Evolutionary conservation across 2,329 filamentous ascomycete species (phyloP), one percentile per base, ranked within the genome.

Genomic region (Fusarium sp.): DNA sequence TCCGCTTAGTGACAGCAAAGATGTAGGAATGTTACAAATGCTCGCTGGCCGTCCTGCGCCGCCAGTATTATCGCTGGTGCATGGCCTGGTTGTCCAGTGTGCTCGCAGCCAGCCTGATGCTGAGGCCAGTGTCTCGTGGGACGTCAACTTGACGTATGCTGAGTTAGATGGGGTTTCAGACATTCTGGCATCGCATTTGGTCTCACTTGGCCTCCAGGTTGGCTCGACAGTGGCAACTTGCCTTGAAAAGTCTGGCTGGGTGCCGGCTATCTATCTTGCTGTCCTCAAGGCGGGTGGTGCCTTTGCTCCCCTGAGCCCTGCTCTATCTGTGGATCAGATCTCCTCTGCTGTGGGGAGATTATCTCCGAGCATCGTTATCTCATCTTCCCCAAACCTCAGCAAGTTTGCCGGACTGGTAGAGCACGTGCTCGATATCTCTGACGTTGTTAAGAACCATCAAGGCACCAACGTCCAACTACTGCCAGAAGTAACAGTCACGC

Each of bases 161-260:
- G 46, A 48, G 10, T 23, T 48, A 32, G 46, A 48, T 8, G 10
- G 15, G 14, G 6, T 37, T 35, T 48, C 46, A 37, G 46, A 48
- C 10, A 25, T 19, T 48, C 9, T 48, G 46, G 46, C 46, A n/a
- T 37, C 46, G 6, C 20, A 57, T 17, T 11, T 62, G 17, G 35
- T 62, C 10, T 39, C 55, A 27, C 22, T 59, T 54, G 59, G 59
- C 8, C 47, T 62, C 14, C 40, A 45, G 41, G 48, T 49, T 27
- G 59, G 59, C 1, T 47, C 56, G 22, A 58, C 45, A 32, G 59
- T 62, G 11, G 59, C 33, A 19, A 54, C 39, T 7, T 62, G 44
- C 40, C 51, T 62, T 6, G 55, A 59, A 33, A 62, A 62, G 48
- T 62, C 59, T 45, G 59, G 54, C 6, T 62, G 59, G 59, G 55